These are phyloP conservation scores for Pelargonium australe DNA, from an alignment of 441 rosid genomes.

Conservation along the genomic window DNA sequence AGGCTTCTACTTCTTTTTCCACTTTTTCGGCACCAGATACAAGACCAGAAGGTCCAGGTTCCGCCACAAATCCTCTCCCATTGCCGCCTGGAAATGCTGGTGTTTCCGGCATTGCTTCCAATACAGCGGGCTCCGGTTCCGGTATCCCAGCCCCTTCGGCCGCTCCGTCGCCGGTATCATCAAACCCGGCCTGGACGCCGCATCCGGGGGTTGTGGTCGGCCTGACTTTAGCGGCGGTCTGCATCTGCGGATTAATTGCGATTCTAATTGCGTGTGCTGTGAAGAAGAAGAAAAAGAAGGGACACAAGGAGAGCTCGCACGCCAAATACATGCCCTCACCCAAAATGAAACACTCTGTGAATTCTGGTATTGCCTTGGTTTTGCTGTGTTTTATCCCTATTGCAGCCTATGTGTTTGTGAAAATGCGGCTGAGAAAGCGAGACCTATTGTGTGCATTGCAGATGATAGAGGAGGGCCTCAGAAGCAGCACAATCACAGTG, in stretches of 20 bases:
- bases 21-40: not conserved
- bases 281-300: not conserved
- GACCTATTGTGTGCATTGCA: not conserved
- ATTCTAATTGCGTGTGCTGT: not conserved
- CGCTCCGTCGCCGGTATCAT: not conserved
- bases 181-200: not conserved
- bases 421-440: not conserved
- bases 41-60: not conserved
- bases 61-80: not conserved
- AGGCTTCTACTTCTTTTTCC: not conserved
- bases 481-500: conserved; percentile 29
- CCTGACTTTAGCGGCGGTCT: not conserved
- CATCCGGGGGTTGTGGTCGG: not conserved
- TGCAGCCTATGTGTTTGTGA: conserved; percentile 1
- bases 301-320: not conserved
- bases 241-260: not conserved
- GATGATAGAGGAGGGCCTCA: conserved; percentile 22
- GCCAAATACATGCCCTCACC: not conserved
- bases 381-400: not conserved
- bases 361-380: not conserved
- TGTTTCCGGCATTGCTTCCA: not conserved
- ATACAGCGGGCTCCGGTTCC: not conserved
- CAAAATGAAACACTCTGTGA: not conserved
- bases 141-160: not conserved
- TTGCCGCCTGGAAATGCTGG: not conserved